These are phyloP conservation scores for Globisporangium uncinulatum DNA, from an alignment of 352 stramenopile genomes.

Conservation along the genomic window DNA sequence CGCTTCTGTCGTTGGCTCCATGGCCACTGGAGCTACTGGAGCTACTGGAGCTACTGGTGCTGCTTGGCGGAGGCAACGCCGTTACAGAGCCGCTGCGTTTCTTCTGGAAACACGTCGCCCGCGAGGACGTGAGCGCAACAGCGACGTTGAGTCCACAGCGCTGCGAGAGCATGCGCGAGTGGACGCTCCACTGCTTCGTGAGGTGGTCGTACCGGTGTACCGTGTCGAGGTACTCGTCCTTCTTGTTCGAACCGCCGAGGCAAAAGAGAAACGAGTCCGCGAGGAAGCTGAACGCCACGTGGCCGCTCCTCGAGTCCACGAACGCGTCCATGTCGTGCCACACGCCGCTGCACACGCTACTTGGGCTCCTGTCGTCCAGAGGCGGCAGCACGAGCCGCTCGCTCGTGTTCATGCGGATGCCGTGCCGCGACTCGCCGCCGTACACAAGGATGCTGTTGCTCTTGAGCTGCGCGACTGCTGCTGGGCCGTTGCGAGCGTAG, in stretches of 20 bases:
- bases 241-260: constrained; percentile 69
- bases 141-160: constrained; percentile 62
- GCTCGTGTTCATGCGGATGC: constrained; percentile 55
- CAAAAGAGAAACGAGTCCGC: constrained; percentile 67
- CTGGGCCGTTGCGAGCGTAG: constrained; percentile 57
- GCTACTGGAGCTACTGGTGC: background rate
- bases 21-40: too few relatives aligned
- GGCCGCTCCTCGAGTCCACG: constrained; percentile 56
- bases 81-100: constrained; percentile 3
- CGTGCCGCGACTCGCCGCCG: constrained; percentile 61
- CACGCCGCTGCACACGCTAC: background rate
- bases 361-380: background rate
- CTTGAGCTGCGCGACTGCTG: constrained; percentile 35
- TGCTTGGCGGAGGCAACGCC: background rate
- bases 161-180: constrained; percentile 56
- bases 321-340: constrained; percentile 58
- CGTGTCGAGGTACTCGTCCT: constrained; percentile 65
- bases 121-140: constrained; percentile 28
- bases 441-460: constrained; percentile 58
- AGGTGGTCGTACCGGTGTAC: constrained; percentile 65
- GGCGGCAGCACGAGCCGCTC: constrained; percentile 41
- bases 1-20: background rate
- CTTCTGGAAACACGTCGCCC: constrained; percentile 38
- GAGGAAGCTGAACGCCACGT: constrained; percentile 53
- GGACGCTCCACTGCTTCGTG: constrained; percentile 50